Evolutionary conservation across 768 basidiomycete species (phyloP).

Genomic region (Suillus paluster): DNA sequence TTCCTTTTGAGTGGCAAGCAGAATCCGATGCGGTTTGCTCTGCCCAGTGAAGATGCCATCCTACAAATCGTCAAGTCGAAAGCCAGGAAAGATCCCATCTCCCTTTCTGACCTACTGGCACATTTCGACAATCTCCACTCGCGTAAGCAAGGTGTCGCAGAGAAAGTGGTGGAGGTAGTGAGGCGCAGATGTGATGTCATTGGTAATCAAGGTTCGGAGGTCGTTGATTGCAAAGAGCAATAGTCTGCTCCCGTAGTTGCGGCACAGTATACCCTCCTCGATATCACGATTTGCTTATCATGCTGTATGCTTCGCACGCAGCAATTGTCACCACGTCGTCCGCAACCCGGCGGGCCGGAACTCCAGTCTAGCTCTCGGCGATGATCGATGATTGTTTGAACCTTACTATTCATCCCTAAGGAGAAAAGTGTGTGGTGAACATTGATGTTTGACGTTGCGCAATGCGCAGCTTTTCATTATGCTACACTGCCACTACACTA

Average conservation of each 20-base stretch:
- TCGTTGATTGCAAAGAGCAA: constrained; percentile 27
- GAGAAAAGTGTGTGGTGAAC: constrained; percentile 9
- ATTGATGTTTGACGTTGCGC: constrained; percentile 34
- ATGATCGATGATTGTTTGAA: constrained; percentile 15
- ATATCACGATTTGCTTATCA: constrained; percentile 7
- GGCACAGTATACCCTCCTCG: background rate
- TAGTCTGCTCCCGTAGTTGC: constrained; percentile 3
- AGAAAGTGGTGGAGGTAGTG: constrained; percentile 81
- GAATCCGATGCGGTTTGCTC: constrained; percentile 46
- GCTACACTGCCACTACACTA: constrained; percentile 23
- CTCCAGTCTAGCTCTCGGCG: background rate
- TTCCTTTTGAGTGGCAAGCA: constrained; percentile 30
- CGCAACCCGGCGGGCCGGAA: background rate
- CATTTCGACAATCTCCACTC: constrained; percentile 25
- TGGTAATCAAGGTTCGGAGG: constrained; percentile 47
- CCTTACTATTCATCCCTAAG: constrained; percentile 10
- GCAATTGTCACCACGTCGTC: background rate
- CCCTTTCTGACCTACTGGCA: constrained; percentile 25
- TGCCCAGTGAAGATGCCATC: constrained; percentile 84
- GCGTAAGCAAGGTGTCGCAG: constrained; percentile 61
- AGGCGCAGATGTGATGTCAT: constrained; percentile 65
- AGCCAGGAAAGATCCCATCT: constrained; percentile 45
- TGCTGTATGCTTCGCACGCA: constrained; percentile 4
- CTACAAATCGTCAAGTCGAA: constrained; percentile 53
- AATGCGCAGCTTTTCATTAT: constrained; percentile 25